Percentiles rank a stretch among this genome's conserved stretches.
Conservation (phyloP, 805 yeast genomes). For the Yarrowia porcina region DNA sequence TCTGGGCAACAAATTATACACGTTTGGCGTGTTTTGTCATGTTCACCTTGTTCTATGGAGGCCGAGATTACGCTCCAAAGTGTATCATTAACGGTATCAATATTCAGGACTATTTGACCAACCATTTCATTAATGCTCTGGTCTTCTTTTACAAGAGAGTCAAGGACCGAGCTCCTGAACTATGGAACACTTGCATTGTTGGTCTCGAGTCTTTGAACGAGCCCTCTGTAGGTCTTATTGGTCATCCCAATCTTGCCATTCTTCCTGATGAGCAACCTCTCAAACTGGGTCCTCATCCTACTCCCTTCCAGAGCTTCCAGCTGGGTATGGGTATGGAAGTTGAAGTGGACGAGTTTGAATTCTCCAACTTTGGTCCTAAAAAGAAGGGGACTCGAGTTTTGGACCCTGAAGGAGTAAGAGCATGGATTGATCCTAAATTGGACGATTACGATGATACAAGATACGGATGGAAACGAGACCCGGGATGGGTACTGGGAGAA, state of each 20-base stretch:
- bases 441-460: slow-evolving; percentile 51
- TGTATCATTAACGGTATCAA: slow-evolving; percentile 66
- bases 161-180: slow-evolving; percentile 43
- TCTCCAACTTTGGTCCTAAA: slow-evolving; percentile 73
- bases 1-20: slow-evolving; percentile 86
- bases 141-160: slow-evolving; percentile 47
- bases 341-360: slow-evolving; percentile 64
- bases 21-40: slow-evolving; percentile 72
- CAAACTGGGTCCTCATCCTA: slow-evolving; percentile 77
- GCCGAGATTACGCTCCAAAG: slow-evolving; percentile 71
- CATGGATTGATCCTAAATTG: slow-evolving; percentile 54
- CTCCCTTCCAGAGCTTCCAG: slow-evolving; percentile 67
- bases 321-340: slow-evolving; percentile 76
- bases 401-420: slow-evolving; percentile 65
- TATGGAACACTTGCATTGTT: slow-evolving; percentile 45
- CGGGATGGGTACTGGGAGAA: slow-evolving; percentile 63
- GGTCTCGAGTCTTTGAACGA: slow-evolving; percentile 85
- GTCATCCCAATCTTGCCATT: slow-evolving; percentile 51
- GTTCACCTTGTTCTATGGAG: slow-evolving; percentile 85
- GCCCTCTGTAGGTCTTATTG: slow-evolving; percentile 74
- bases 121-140: slow-evolving; percentile 55
- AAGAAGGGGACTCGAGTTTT: slow-evolving; percentile 54
- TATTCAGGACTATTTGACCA: slow-evolving; percentile 73
- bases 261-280: slow-evolving; percentile 61
- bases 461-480: slow-evolving; percentile 65